Base-by-base conservation (phyloP, 2,329 filamentous ascomycete species). In the Elsinoe australis region DNA sequence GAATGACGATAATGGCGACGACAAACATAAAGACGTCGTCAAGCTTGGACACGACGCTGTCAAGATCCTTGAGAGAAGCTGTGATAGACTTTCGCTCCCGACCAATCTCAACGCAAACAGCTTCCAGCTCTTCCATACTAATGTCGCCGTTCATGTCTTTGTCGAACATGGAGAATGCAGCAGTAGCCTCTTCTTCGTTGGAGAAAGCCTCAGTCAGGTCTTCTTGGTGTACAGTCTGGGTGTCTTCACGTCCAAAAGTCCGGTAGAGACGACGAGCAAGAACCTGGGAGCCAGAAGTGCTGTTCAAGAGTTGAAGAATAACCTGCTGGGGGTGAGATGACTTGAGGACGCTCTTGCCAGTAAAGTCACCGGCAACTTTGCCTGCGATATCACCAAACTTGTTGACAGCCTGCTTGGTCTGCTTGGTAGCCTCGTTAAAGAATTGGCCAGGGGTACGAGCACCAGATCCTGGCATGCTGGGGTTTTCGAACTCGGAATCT, bases 81-180 rank as follows among this genome's bases (percentile, higher is more conserved):
- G 88, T 90, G 56, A 96, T 95, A 5, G 88, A 87, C 65, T 95
- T 96, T 61, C 90, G 85, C 69, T 96, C 90, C 12, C 90, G 79
- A 28, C 90, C 88, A 55, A 95, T 92, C 61, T 96, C 90, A 45
- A 94, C 89, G 66, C 87, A 94, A 18, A 94, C 88, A 17, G 86
- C 80, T 64, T 95, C 89, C 17, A 96, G 77, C 63, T 95, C 90
- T 59, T 95, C 87, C 78, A 95, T 88, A 0, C 86, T 94, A 42
- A 95, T 94, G 59, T 96, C 90, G 3, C 89, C 90, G 54, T 96
- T 96, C 70, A 95, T 79, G 59, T 96, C 90, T 61, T 92, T 94
- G 68, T 96, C 90, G 56, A 95, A 95, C 72, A 95, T 89, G 56
- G 75, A 73, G 59, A 96, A 95, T 0, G 89, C 89, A 2, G 85